Percentiles rank a stretch among this genome's conserved stretches.
These are phyloP conservation scores for Podila horticola DNA, from an alignment of 192 early-diverging fungal genomes.

Conservation along the genomic window DNA sequence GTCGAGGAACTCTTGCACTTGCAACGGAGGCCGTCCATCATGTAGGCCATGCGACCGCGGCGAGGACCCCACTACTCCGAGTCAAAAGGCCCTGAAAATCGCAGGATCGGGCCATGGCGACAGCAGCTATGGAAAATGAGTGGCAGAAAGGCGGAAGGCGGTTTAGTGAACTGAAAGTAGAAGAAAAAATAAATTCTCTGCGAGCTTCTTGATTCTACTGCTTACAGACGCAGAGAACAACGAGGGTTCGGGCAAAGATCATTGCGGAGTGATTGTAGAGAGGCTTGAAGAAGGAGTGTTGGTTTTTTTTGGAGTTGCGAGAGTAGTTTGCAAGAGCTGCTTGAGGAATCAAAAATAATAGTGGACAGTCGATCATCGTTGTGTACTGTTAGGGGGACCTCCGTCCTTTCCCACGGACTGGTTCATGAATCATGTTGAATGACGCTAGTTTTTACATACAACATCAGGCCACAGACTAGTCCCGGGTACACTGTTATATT, in stretches of 20 bases:
- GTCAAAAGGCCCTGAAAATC: background rate
- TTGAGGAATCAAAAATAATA: no score
- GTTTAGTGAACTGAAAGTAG: background rate
- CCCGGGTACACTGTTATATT: no score
- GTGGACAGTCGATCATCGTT: no score
- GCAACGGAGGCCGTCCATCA: conserved; percentile 5
- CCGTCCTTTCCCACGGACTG: no score
- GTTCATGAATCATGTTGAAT: no score
- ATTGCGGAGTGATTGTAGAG: background rate
- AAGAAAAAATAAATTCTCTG: background rate
- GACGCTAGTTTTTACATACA: no score
- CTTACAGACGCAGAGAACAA: background rate
- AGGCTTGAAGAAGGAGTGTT: background rate
- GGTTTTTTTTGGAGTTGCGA: background rate
- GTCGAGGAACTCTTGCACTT: background rate
- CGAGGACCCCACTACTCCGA: background rate
- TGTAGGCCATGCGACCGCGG: background rate
- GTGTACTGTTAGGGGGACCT: no score
- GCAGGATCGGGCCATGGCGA: background rate
- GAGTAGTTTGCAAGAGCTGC: background rate
- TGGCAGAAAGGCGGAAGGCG: background rate
- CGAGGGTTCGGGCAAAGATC: background rate
- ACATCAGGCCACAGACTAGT: no score
- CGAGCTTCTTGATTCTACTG: background rate
- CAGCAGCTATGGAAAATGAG: background rate